A percentile compares a stretch with the other conserved stretches of the same genome.
Evolutionary conservation across 257 asterid genomes (phyloP).

Genomic region (Primulina huaijiensis): DNA sequence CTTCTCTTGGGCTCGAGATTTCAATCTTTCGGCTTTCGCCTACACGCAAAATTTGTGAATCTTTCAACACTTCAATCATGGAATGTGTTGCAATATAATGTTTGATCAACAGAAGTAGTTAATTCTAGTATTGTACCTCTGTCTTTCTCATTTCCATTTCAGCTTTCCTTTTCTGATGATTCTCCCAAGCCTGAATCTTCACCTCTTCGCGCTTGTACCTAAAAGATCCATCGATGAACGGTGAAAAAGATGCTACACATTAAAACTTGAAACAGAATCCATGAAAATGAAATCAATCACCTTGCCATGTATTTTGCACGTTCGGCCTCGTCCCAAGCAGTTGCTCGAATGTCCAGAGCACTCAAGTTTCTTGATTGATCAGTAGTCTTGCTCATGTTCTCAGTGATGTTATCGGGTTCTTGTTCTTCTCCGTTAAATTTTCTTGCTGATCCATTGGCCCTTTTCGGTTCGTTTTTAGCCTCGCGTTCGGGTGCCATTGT

Average conservation of each 20-base stretch:
- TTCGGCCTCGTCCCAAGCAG: slow-evolving; percentile 95
- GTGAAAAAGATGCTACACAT: background rate
- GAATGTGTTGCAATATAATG: too few species aligned
- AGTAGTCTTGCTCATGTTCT: slow-evolving; percentile 15
- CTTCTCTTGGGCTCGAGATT: slow-evolving; percentile 77
- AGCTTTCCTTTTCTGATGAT: slow-evolving; percentile 80
- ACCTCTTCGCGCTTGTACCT: slow-evolving; percentile 94
- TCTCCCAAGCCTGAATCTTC: slow-evolving; percentile 95
- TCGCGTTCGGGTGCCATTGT: slow-evolving; percentile 20
- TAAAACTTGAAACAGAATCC: slow-evolving; percentile 1
- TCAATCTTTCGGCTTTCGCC: slow-evolving; percentile 82
- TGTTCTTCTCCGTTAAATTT: slow-evolving; percentile 39
- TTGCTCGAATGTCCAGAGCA: slow-evolving; percentile 71
- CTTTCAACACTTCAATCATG: too few species aligned
- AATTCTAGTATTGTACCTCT: slow-evolving; percentile 51
- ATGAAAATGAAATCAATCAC: slow-evolving; percentile 47
- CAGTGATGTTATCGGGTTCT: slow-evolving; percentile 24
- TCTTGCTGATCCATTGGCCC: slow-evolving; percentile 32
- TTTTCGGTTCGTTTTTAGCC: too few species aligned
- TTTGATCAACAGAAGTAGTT: background rate
- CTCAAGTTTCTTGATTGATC: slow-evolving; percentile 35
- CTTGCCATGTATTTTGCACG: slow-evolving; percentile 90
- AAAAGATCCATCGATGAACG: background rate
- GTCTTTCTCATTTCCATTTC: slow-evolving; percentile 78
- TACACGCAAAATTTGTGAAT: slow-evolving; percentile 19